Base-by-base conservation (phyloP, 164 flowering plant genomes). In the Vitis rotundifolia region DNA sequence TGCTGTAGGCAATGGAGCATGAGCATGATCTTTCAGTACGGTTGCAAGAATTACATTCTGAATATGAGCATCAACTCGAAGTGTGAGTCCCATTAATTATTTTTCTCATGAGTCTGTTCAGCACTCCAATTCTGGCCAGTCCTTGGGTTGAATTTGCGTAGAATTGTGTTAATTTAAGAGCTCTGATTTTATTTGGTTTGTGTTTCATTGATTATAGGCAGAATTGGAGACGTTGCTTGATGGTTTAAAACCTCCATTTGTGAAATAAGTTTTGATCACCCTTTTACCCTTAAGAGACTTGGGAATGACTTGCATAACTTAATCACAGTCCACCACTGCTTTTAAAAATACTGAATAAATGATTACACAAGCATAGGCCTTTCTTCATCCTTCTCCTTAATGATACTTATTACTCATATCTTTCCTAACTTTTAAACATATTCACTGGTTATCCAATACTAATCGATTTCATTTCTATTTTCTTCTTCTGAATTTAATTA, bases 1-100 rank as follows among this genome's bases (percentile, higher is more conserved):
- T 85, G 59, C 68, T 89, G 86, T 91, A 87, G 81, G 80, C 80
- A 60, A 78, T 84, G 73, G 92, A 91, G 71, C 83, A 79, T 79
- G 97, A 90, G 61, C 81, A 84, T 61, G 92, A 93, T 68, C 86
- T 86, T 14, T 87, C 77, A 22, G 78, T 79, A 44, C 80, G 83
- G 29, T 87, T 89, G 49, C 87, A 87, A 74, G 90, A 90, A 78
- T 84, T 93, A 31, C 86, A 89, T 50, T 73, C 89, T 22, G 87
- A 90, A 65, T 89, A 91, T 75, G 97, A 85, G 73, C 81, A 80
- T 3, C 92, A 93, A 83, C 86, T 82, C 81, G 86, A 88, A 80
- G 89, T 79, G 99, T 95, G 78, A 80, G 92, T 73, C 29, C 49
- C 1, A 18, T 47, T 49, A 44, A 1, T 49, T 19, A 7, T 44